Evolutionary conservation across 2,329 filamentous ascomycete genomes (phyloP), one percentile per base, ranked within the genome.

Genomic region (Verticillium klebahnii): DNA sequence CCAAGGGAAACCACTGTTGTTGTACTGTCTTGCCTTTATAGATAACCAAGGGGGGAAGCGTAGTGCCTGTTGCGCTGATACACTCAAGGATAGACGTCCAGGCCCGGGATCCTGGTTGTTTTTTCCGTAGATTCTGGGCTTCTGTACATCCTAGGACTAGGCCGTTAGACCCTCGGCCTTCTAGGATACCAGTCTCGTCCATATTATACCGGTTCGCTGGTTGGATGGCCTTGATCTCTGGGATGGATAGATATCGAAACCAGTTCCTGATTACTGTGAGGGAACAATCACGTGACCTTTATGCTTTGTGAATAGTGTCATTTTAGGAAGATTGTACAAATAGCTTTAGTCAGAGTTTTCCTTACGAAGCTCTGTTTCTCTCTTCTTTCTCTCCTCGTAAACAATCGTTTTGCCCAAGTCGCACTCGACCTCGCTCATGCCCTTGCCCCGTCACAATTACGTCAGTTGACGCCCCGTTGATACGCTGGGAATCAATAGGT

Each of bases 1-100:
- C 36, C 32, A 58, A 11, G 3, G 34, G 60, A 57, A 61, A 61
- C 54, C 9, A 61, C 34, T 61, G 23, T 39, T 61, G n/a, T 61
- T 61, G 12, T 2, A 61, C 60, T 14, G 17, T 29, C 29, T 52
- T 61, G 0, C 59, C 52, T 32, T 57, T 56, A 34, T 29, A 61
- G 9, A 61, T 61, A 40, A 61, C 54, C n/a, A 61, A 45, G 19
- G 23, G 59, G 15, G 59, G 52, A 6, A 60, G 19, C 4, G n/a
- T 15, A 40, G 29, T 17, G 8, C 59, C 32, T 25, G 17, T 36
- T 17, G 52, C 19, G 39, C 5, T 50, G 11, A 60, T 40, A 32
- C 19, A 56, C 50, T 60, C 25, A 31, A 12, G 14, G 36, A 60
- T 57, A 17, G 56, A 34, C 23, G 25, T 37, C 39, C 2, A 45